These are phyloP conservation scores for Komagataella ulmi DNA, from an alignment of 805 yeast species.

Conservation along the genomic window DNA sequence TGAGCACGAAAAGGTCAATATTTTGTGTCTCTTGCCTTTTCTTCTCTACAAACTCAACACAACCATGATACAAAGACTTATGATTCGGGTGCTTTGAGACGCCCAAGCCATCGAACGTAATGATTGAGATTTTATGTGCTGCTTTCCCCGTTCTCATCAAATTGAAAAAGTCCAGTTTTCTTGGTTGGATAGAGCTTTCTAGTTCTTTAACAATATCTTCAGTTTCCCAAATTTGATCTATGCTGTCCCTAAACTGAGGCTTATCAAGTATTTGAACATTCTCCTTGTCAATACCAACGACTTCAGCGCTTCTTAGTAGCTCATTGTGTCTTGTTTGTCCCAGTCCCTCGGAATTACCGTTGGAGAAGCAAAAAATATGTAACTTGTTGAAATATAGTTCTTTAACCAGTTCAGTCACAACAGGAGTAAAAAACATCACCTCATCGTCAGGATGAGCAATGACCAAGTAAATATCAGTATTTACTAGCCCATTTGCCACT, in stretches of 20 bases:
- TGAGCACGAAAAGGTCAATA: constrained; percentile 12
- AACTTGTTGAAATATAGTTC: constrained; percentile 35
- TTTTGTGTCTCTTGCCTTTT: constrained; percentile 1
- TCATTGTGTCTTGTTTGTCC: constrained; percentile 57
- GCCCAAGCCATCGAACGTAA: constrained; percentile 77
- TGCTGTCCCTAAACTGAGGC: constrained; percentile 38
- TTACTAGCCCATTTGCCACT: constrained; percentile 2
- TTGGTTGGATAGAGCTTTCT: constrained; percentile 3
- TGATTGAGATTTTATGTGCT: neutral
- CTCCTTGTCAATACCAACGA: constrained; percentile 32
- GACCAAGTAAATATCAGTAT: constrained; percentile 20
- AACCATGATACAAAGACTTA: constrained; percentile 44
- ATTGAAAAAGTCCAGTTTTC: neutral
- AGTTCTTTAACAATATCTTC: constrained; percentile 26
- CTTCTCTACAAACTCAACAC: constrained; percentile 17
- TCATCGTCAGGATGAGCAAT: constrained; percentile 98
- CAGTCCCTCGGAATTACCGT: constrained; percentile 65
- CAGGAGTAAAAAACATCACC: constrained; percentile 91
- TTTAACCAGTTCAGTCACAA: constrained; percentile 38
- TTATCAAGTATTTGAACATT: constrained; percentile 36
- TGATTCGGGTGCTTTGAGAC: constrained; percentile 88
- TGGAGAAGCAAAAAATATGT: constrained; percentile 56
- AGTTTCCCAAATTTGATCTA: constrained; percentile 51
- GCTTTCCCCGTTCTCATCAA: constrained; percentile 4
- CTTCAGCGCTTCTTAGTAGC: constrained; percentile 35